A percentile compares a stretch with the other conserved stretches of the same genome.
Evolutionary conservation across 768 basidiomycete genomes (phyloP).

Genomic region (Chlorophyllum brunneum): DNA sequence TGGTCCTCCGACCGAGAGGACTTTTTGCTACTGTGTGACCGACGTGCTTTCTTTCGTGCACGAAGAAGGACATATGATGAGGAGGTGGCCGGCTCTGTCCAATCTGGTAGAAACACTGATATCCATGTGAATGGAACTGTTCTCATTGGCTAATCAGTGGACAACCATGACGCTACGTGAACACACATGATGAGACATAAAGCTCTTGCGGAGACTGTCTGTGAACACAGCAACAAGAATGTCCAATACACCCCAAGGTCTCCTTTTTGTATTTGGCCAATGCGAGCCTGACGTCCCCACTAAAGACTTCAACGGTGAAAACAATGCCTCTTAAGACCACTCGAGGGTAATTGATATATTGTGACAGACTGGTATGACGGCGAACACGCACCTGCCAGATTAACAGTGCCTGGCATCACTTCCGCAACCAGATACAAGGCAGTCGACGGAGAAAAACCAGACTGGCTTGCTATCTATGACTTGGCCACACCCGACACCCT

Average conservation of each 20-base stretch:
- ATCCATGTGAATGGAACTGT: too few relatives aligned
- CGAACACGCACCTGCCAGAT: slow-evolving; percentile 28
- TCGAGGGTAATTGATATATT: neutral
- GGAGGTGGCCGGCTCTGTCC: too few relatives aligned
- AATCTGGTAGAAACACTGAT: too few relatives aligned
- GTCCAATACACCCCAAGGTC: slow-evolving; percentile 12
- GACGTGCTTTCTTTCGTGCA: too few relatives aligned
- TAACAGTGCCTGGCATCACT: slow-evolving; percentile 24
- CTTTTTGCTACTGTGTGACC: too few relatives aligned
- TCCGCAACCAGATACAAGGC: slow-evolving; percentile 27
- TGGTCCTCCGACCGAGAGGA: too few relatives aligned
- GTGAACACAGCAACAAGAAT: neutral
- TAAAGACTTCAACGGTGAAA: slow-evolving; percentile 26
- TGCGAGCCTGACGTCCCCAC: slow-evolving; percentile 22
- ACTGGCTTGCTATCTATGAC: slow-evolving; percentile 30
- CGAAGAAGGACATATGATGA: too few relatives aligned
- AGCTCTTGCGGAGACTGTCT: too few relatives aligned
- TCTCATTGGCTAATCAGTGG: neutral
- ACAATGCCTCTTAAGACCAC: neutral
- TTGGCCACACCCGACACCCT: slow-evolving; percentile 19
- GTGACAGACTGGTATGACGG: slow-evolving; percentile 29
- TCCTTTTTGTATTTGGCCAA: slow-evolving; percentile 26
- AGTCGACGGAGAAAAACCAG: slow-evolving; percentile 21
- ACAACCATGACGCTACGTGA: too few relatives aligned
- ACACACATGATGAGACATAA: too few relatives aligned